Conservation (phyloP, 2,329 filamentous ascomycete genomes). For the Aspergillus uvarum region DNA sequence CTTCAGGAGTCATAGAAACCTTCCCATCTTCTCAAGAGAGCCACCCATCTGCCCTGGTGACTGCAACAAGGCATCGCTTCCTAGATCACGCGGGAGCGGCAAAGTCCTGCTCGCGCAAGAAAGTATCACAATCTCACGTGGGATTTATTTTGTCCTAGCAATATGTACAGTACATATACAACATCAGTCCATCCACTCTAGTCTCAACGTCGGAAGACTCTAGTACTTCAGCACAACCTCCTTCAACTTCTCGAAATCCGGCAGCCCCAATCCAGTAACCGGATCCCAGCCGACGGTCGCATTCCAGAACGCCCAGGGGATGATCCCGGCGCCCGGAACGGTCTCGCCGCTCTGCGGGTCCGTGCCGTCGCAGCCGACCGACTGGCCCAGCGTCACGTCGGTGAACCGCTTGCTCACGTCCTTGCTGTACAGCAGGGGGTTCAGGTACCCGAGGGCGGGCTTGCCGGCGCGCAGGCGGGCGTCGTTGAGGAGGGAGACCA, state of each 20-base stretch:
- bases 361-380: slow-evolving; percentile 35
- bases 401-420: slow-evolving; percentile 49
- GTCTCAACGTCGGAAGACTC: no score
- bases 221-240: neutral
- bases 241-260: slow-evolving; percentile 14
- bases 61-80: no score
- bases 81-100: no score
- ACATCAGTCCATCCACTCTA: no score
- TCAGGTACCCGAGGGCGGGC: slow-evolving; percentile 54
- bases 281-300: slow-evolving; percentile 43
- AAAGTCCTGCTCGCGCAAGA: no score
- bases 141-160: no score
- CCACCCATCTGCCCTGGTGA: no score
- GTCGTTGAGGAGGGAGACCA: slow-evolving; percentile 41
- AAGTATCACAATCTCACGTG: no score
- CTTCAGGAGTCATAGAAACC: no score
- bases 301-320: slow-evolving; percentile 30
- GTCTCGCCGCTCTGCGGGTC: slow-evolving; percentile 29
- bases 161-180: no score
- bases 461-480: slow-evolving; percentile 41
- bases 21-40: no score
- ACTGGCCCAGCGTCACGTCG: slow-evolving; percentile 43
- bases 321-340: slow-evolving; percentile 23
- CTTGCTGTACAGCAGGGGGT: slow-evolving; percentile 56
- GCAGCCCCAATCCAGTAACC: slow-evolving; percentile 40